Percentiles rank a stretch among this genome's conserved stretches.
phyloP scores from a whole-genome alignment of 441 rosid species.

The Erodium trifolium region DNA sequence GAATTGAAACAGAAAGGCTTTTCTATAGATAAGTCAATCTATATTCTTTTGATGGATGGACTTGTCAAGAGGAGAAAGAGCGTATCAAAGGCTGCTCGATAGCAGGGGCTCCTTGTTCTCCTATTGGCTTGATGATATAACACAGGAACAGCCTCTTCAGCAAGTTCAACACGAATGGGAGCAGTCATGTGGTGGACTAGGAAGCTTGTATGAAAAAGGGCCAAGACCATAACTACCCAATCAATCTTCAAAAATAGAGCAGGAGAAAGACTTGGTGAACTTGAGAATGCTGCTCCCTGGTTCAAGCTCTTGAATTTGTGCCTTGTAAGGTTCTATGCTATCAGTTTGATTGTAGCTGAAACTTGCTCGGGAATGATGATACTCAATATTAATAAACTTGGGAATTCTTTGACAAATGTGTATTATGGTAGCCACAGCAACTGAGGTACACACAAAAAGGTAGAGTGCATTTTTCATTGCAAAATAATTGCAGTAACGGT shows the following conservation, averaged over 20 bases:
- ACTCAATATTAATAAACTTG: neutral
- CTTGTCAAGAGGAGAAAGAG: constrained; percentile 51
- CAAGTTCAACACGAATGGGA: neutral
- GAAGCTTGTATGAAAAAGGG: neutral
- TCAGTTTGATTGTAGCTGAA: neutral
- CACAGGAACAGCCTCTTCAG: constrained; percentile 2
- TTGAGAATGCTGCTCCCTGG: neutral
- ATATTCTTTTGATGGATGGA: constrained; percentile 41
- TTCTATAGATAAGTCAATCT: constrained; percentile 31
- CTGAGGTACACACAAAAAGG: neutral
- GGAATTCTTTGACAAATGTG: neutral
- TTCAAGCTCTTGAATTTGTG: constrained; percentile 1
- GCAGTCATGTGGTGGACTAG: neutral
- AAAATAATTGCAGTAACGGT: neutral
- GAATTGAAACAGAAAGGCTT: constrained; percentile 37
- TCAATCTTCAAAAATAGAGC: neutral
- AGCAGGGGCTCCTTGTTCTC: constrained; percentile 12
- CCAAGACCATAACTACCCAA: neutral
- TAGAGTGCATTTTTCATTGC: neutral
- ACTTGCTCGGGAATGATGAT: neutral
- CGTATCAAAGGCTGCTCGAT: constrained; percentile 26
- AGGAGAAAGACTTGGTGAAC: neutral
- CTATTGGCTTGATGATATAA: neutral
- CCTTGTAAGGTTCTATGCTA: neutral
- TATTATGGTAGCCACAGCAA: neutral